Base-by-base conservation (phyloP, 345 rosid species). In the Populus simonii region DNA sequence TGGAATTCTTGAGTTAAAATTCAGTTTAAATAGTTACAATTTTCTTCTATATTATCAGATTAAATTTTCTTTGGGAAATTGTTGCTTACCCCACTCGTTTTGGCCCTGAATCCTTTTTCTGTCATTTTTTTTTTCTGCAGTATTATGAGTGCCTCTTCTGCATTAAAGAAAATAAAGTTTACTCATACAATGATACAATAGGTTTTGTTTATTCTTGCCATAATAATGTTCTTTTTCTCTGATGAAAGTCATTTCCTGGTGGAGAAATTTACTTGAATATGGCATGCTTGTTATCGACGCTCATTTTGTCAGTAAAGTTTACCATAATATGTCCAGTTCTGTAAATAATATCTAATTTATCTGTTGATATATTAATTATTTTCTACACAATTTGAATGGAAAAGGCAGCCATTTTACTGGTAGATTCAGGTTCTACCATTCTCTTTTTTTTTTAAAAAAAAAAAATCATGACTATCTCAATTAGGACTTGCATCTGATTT, bases 401-500 rank as follows among this genome's bases (percentile, higher is more conserved):
- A 63, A 41, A 41, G n/a, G 31, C 33, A 57, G 2, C 13, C 13
- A n/a, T 57, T 57, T 57, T 57, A 9, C 63, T 18, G 65, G 47
- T n/a, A 35, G 71, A 33, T 20, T 72, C 43, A 70, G 22, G 55
- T 31, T 51, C 53, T 15, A 29, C 15, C 39, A n/a, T 57, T 71
- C 12, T 39, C 7, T 35, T 0, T 13, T 2, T 71, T 38, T 67
- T 12, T n/a, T 8, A 22, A 10, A 38, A 38, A 20, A 55, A 8
- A 38, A 38, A 9, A 41, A 22, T 57, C 22, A 22, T 35, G 36
- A 10, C 53, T 12, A 11, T 66, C 36, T 75, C 68, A 43, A 35
- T 36, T 20, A 38, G 38, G 79, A 63, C 62, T 31, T 55, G 23
- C 69, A 31, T 12, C 66, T 72, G 45, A 86, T 75, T 75, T 61